Percentiles rank a stretch among this genome's conserved stretches.
Conservation (phyloP, 352 stramenopile genomes). For the Albugo laibachii region DNA sequence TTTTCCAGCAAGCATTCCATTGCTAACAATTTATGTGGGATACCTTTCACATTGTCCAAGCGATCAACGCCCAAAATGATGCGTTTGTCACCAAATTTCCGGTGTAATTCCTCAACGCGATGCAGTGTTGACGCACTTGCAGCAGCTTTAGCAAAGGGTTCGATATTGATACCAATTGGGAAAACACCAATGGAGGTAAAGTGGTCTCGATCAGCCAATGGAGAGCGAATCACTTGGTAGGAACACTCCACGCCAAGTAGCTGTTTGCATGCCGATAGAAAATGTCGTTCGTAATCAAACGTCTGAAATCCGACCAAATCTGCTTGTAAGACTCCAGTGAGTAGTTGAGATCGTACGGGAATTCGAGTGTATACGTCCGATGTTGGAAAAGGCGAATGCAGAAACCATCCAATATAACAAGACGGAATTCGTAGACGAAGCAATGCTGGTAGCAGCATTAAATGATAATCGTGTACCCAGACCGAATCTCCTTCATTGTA, state of each 20-base stretch:
- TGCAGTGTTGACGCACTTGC: constrained; percentile 32
- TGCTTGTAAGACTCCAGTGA: constrained; percentile 59
- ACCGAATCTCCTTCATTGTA: constrained; percentile 79
- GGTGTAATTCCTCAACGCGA: constrained; percentile 45
- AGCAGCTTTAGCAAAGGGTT: constrained; percentile 48
- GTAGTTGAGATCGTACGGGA: constrained; percentile 49
- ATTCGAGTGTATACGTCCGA: constrained; percentile 74
- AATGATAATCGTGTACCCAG: constrained; percentile 82
- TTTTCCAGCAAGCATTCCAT: constrained; percentile 71
- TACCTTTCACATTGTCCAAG: constrained; percentile 81
- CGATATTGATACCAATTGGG: constrained; percentile 70
- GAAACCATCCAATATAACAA: constrained; percentile 71
- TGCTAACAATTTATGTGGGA: constrained; percentile 74
- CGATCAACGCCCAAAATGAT: constrained; percentile 72
- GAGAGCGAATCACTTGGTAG: constrained; percentile 57
- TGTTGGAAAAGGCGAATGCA: constrained; percentile 77
- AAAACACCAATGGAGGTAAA: constrained; percentile 79
- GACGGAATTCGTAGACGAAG: constrained; percentile 50
- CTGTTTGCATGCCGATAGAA: constrained; percentile 64
- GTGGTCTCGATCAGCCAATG: constrained; percentile 43
- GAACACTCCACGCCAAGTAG: constrained; percentile 48
- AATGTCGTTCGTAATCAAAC: constrained; percentile 81
- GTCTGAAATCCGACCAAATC: constrained; percentile 78
- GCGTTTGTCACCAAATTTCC: constrained; percentile 58
- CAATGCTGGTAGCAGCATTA: constrained; percentile 77